Conservation (phyloP, 2,329 filamentous ascomycete species). For the Neofusicoccum laricinum region DNA sequence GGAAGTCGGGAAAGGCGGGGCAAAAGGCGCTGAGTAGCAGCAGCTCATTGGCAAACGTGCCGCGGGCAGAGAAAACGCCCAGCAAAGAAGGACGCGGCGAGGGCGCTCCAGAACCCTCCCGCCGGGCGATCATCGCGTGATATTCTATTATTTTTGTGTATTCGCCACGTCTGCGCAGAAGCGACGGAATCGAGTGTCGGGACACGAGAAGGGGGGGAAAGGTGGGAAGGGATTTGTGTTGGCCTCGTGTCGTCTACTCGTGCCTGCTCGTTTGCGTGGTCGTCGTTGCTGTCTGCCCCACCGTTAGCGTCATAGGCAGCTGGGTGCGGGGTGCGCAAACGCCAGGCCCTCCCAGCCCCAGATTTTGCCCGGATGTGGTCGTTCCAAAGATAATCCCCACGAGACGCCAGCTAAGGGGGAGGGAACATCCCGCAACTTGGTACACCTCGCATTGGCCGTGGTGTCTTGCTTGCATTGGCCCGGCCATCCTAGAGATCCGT, state of each 20-base stretch:
- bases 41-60: too few relatives aligned
- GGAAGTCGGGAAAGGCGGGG: not conserved
- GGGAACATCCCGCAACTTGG: not conserved
- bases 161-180: not conserved
- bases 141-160: not conserved
- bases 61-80: not conserved
- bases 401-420: not conserved
- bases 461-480: not conserved
- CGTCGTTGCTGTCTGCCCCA: slow-evolving; percentile 2
- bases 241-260: not conserved
- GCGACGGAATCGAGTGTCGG: not conserved
- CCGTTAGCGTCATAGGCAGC: slow-evolving; percentile 5
- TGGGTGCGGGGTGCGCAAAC: slow-evolving; percentile 1
- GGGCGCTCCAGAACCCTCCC: not conserved
- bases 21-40: not conserved
- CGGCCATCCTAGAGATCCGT: not conserved
- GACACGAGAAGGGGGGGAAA: not conserved
- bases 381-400: not conserved
- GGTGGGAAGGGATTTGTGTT: not conserved
- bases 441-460: not conserved
- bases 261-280: not conserved
- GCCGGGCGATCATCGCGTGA: slow-evolving; percentile 2
- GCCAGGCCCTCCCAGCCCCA: not conserved
- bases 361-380: not conserved
- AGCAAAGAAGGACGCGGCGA: not conserved